Base-by-base conservation (phyloP, 2,329 filamentous ascomycete genomes). In the Epichloe sibirici region DNA sequence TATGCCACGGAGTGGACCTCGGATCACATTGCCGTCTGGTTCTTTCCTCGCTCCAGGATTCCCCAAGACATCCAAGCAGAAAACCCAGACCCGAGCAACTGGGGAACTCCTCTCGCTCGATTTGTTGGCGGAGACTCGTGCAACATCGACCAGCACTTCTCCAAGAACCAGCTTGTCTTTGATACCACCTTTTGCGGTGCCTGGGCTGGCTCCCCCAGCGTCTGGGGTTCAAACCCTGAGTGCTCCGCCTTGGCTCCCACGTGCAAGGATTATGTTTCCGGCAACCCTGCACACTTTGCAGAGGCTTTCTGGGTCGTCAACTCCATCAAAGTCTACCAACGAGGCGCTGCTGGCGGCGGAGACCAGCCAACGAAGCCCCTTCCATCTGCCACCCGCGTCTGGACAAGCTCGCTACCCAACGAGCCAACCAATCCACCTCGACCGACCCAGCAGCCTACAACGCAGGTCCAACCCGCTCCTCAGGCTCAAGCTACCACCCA, bases 101-200 rank as follows among this genome's bases (percentile, higher is more conserved):
- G 90, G 84, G 83, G 82, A 12, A 70, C 66, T 1, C 87, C 90
- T 0, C 65, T 77, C 1, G 87, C 86, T 9, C 74, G 73, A 37
- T 96, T 94, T 68, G 69, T 73, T 4, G 79, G 81, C 11, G 77
- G 74, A 42, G 80, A 78, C 1, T 75, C 73, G 52, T 96, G 91
- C 69, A 71, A 90, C 59, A 85, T 95, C 57, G 73, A 82, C 55
- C 58, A 69, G 1, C 77, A 84, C 66, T 94, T 96, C 71, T 71
- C 72, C 55, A 69, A 85, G 55, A 78, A 95, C 71, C 79, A 84
- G 60, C 82, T 96, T 57, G 79, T 91, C 57, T 83, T 93, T 67
- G 82, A 91, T 69, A 93, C 83, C 1, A 86, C 86, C 5, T 88
- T 95, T 66, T 96, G 90, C 67, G 90, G 90, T 21, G 80, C 85